Base-by-base conservation (phyloP, 2,329 filamentous ascomycete genomes). In the Fusarium sp. region DNA sequence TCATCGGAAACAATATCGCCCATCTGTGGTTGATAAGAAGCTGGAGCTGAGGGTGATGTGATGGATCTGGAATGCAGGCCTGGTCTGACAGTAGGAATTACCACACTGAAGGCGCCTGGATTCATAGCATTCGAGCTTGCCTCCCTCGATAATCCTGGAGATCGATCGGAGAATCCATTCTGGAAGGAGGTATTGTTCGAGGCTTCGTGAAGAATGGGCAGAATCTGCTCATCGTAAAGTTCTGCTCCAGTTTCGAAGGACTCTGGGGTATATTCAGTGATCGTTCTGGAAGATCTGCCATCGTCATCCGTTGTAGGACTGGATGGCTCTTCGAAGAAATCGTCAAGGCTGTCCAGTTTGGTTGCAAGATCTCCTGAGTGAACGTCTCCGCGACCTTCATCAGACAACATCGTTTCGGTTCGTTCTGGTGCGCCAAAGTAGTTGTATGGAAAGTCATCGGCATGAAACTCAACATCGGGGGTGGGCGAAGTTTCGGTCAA, bases 381-480 rank as follows among this genome's bases (percentile, higher is more conserved):
- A 47, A 88, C 89, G 52, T 95, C 93, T 4, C 86, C 90, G 19
- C 92, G 89, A 0, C 85, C 89, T 42, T 96, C 94, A 76, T 98
- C 94, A 1, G 95, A 97, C 80, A 97, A 90, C 93, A 98, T 97
- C 2, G 95, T 98, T 60, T 94, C 94, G 4, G 94, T 94, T 59
- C 95, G 90, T 73, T 95, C 92, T 1, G 84, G 82, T 23, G 89
- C 84, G 3, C 91, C 89, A 83, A 95, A 95, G 80, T 95, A 95
- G 15, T 93, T 92, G 76, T 93, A 94, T 16, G 92, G 91, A 77
- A 94, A 95, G 69, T 98, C 95, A 70, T 99, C 97, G 6, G 91
- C 89, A 75, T 97, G 93, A 83, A 99, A 98, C 78, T 97, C 95
- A 33, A 99, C 91, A 50, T 97, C 95, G 3, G 94, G 93, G 1